Evolutionary conservation across 2,329 filamentous ascomycete species (phyloP).

Genomic region (Parastagonospora avenae): DNA sequence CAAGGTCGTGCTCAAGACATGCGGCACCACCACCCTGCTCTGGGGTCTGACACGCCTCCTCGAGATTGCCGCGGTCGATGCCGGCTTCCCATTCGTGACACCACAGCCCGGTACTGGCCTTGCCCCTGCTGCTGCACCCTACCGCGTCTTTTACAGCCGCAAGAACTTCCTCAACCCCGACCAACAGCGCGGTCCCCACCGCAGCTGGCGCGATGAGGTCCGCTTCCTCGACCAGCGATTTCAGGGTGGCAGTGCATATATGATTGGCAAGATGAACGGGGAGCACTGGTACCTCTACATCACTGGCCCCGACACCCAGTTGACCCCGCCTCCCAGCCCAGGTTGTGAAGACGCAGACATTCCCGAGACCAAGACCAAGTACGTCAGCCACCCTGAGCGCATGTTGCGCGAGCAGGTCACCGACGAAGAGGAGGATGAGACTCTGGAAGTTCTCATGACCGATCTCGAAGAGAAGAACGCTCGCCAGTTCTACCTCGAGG

Average conservation of each 20-base stretch:
- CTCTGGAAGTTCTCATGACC: constrained; percentile 71
- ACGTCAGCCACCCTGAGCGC: constrained; percentile 64
- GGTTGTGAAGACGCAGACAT: constrained; percentile 48
- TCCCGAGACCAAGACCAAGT: constrained; percentile 62
- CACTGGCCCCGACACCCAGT: constrained; percentile 78
- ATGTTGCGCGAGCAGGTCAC: constrained; percentile 49
- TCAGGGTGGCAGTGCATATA: constrained; percentile 90
- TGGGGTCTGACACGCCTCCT: constrained; percentile 88
- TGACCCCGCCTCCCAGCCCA: constrained; percentile 85
- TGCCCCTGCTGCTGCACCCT: constrained; percentile 79
- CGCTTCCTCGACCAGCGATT: constrained; percentile 91
- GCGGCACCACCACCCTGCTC: constrained; percentile 92
- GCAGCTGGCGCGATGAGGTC: constrained; percentile 97
- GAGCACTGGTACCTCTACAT: constrained; percentile 99
- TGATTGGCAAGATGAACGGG: constrained; percentile 99
- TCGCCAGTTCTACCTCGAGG: constrained; percentile 72
- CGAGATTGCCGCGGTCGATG: constrained; percentile 85
- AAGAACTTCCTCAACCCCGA: constrained; percentile 98
- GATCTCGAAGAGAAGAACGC: constrained; percentile 70
- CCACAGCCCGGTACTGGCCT: constrained; percentile 69
- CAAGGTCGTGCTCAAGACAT: constrained; percentile 98
- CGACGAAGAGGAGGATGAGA: constrained; percentile 72
- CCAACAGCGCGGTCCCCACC: constrained; percentile 90
- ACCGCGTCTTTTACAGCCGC: constrained; percentile 97
- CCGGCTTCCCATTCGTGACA: constrained; percentile 85